Base-by-base conservation (phyloP, 2,329 filamentous ascomycete genomes). In the Aschersonia sp. region DNA sequence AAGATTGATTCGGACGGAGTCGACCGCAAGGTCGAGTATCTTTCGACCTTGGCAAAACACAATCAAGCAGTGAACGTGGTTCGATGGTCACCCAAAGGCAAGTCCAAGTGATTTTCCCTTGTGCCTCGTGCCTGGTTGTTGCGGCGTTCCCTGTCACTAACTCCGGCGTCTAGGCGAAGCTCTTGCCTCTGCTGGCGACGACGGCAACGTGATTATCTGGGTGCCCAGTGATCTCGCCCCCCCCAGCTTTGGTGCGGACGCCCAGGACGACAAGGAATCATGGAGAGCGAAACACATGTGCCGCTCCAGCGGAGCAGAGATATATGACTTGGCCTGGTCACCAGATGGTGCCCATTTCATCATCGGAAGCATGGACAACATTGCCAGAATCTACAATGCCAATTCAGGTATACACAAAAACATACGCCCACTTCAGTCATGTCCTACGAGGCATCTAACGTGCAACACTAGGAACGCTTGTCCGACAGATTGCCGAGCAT, bases 271-370 rank as follows among this genome's bases (percentile, higher is more conserved):
- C 63, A 94, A 95, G 66, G 92, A 98, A 67, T 86, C 86, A 55
- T 98, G 92, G 92, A 77, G 91, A 52, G 85, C 91, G 52, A 97
- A 94, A 69, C 88, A 95, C 63, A 97, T 97, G 92, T 97, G 89
- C 66, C 81, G 92, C 52, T 94, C 89, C 44, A 87, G 85, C 52
- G 91, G 89, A 38, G 88, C 89, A 9, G 92, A 98, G 65, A 97
- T 98, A 55, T 98, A 98, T 67, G 92, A 98, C 65, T 71, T 98
- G 49, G 92, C 92, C 46, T 98, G 92, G 94, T 97, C 92, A 45
- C 94, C 94, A n/a, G 92, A 98, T 65, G 89, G 86, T 40, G 73
- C 82, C 40, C 92, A 94, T 69, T 95, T 98, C 70, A 96, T 98
- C 58, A 96, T 94, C 30, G 92, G 92, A 40, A 97, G 92, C 68